A percentile compares a stretch with the other conserved stretches of the same genome.
Evolutionary conservation across 768 basidiomycete species (phyloP).

Genomic region (Suillus variegatus): DNA sequence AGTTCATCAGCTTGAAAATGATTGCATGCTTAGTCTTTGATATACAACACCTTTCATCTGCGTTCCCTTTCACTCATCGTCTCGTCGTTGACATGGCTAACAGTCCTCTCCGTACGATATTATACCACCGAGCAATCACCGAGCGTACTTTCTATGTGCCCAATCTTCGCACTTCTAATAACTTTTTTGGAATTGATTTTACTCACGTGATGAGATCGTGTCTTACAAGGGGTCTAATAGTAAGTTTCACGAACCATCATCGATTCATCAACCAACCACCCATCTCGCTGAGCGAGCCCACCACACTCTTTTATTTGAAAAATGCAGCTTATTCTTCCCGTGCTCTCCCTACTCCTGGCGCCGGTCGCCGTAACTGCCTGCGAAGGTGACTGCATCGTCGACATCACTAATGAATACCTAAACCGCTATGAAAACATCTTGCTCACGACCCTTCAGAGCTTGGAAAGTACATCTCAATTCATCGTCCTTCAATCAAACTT

Average conservation of each 20-base stretch:
- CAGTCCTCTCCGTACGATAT: not conserved
- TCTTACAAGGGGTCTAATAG: no score
- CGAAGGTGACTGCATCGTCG: slow-evolving; percentile 68
- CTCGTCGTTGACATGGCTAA: not conserved
- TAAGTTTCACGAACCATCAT: not conserved
- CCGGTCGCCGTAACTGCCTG: slow-evolving; percentile 53
- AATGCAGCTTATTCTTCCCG: slow-evolving; percentile 23
- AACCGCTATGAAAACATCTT: slow-evolving; percentile 50
- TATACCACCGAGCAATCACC: no score
- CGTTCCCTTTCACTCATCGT: not conserved
- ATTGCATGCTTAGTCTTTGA: not conserved
- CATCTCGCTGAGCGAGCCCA: slow-evolving; percentile 13
- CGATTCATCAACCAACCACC: not conserved
- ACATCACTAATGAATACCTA: slow-evolving; percentile 57
- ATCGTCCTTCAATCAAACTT: slow-evolving; percentile 7
- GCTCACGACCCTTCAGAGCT: slow-evolving; percentile 34
- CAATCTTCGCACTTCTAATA: no score
- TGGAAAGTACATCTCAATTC: slow-evolving; percentile 41
- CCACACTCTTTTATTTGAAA: not conserved
- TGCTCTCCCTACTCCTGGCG: slow-evolving; percentile 28
- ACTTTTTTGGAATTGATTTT: not conserved
- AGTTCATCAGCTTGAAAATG: not conserved
- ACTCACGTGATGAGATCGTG: not conserved
- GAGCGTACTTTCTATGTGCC: not conserved
- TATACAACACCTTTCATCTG: no score